Conservation (phyloP, 495 filamentous ascomycete species). For the Penicillium nucicola region DNA sequence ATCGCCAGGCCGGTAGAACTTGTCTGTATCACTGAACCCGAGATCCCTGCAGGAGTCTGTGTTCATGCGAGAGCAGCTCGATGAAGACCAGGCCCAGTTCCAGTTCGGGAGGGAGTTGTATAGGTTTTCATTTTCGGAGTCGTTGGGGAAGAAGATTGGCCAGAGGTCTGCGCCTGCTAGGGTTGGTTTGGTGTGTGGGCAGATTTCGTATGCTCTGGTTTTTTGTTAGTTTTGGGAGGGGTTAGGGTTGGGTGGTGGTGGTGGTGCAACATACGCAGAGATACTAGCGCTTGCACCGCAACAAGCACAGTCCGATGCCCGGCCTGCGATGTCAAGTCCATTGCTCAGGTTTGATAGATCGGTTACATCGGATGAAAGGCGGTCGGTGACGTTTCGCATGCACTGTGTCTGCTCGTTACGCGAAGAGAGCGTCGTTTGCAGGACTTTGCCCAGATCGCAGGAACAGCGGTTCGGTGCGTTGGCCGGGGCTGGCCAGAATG, state of each 20-base stretch:
- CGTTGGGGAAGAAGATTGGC: conserved; percentile 22
- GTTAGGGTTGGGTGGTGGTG: neutral
- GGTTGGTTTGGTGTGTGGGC: conserved; percentile 21
- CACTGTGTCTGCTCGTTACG: conserved; percentile 23
- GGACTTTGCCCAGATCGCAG: conserved; percentile 28
- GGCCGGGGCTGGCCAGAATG: conserved; percentile 32
- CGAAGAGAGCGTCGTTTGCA: conserved; percentile 17
- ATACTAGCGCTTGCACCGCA: conserved; percentile 29
- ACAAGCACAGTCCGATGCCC: conserved; percentile 24
- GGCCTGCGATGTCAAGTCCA: conserved; percentile 14
- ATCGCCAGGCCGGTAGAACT: conserved; percentile 25
- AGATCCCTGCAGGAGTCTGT: conserved; percentile 9
- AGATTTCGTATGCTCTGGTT: conserved; percentile 23
- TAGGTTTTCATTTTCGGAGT: conserved; percentile 12
- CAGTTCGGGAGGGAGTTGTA: conserved; percentile 24
- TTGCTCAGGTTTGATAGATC: conserved; percentile 13
- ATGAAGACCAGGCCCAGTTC: conserved; percentile 20
- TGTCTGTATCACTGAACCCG: conserved; percentile 20
- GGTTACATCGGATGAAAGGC: conserved; percentile 6
- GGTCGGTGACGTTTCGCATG: conserved; percentile 18
- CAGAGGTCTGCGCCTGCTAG: conserved; percentile 29
- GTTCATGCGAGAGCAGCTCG: conserved; percentile 15
- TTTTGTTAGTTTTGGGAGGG: neutral
- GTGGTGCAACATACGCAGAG: conserved; percentile 17
- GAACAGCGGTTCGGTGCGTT: conserved; percentile 32